Percentiles rank a stretch among this genome's conserved stretches.
These are phyloP conservation scores for Pezicula carpinea DNA, from an alignment of 2,329 filamentous ascomycete species.

Conservation along the genomic window DNA sequence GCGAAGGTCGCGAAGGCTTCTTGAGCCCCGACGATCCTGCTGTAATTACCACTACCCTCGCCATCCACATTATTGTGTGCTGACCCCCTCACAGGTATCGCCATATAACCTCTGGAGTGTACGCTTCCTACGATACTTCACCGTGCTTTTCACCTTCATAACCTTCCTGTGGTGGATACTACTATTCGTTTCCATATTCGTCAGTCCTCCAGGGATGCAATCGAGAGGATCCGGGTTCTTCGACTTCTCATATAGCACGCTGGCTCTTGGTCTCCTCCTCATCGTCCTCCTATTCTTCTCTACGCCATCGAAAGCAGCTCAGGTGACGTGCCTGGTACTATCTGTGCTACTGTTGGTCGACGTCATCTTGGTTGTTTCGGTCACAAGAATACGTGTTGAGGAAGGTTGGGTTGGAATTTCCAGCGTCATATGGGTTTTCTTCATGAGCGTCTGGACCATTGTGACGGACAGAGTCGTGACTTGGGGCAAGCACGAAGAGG, in stretches of 20 bases:
- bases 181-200: conserved; percentile 83
- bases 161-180: conserved; percentile 92
- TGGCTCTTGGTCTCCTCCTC: conserved; percentile 72
- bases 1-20: conserved; percentile 39
- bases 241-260: conserved; percentile 75
- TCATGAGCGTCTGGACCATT: conserved; percentile 77
- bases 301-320: conserved; percentile 73
- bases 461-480: conserved; percentile 75
- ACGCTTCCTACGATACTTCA: conserved; percentile 72
- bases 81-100: conserved; percentile 47
- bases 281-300: conserved; percentile 83
- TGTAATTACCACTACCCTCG: conserved; percentile 42
- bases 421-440: conserved; percentile 75
- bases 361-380: conserved; percentile 73
- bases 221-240: conserved; percentile 90
- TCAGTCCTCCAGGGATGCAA: conserved; percentile 82
- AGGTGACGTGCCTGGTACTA: conserved; percentile 66
- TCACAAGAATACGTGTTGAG: conserved; percentile 70
- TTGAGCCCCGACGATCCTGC: conserved; percentile 77
- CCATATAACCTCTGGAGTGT: conserved; percentile 96
- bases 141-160: conserved; percentile 67
- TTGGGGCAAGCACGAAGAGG: conserved; percentile 90
- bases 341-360: conserved; percentile 65
- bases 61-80: conserved; percentile 1
- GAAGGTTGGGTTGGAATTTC: conserved; percentile 90